phyloP scores from a whole-genome alignment of 2,329 filamentous ascomycete genomes.

The Aspergillus sp. region DNA sequence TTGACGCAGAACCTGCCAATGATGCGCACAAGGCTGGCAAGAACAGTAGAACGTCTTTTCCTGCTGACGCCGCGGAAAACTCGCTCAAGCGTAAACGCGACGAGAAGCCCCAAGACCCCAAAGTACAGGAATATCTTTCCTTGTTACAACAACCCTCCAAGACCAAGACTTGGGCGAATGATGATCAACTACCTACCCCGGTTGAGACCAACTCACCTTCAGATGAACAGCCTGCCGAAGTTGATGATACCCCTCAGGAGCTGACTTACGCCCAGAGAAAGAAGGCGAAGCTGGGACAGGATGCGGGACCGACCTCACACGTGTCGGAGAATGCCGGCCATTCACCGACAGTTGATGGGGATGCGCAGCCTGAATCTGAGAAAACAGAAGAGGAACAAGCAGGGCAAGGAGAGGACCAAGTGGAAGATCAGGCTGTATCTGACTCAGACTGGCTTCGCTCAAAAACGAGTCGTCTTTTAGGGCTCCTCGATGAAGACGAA shows the following conservation, averaged over 20 bases:
- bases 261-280: slow-evolving; percentile 49
- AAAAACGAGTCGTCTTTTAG: slow-evolving; percentile 82
- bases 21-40: slow-evolving; percentile 28
- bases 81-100: slow-evolving; percentile 48
- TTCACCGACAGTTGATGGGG: not conserved
- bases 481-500: slow-evolving; percentile 74
- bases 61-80: slow-evolving; percentile 29
- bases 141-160: slow-evolving; percentile 75
- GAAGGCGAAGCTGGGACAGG: slow-evolving; percentile 51
- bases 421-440: slow-evolving; percentile 51
- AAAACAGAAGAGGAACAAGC: slow-evolving; percentile 26
- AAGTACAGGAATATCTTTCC: slow-evolving; percentile 82
- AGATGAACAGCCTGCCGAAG: slow-evolving; percentile 29
- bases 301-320: slow-evolving; percentile 63
- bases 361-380: slow-evolving; percentile 28
- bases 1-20: slow-evolving; percentile 40
- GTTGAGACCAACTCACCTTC: slow-evolving; percentile 24
- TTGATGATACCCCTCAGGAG: slow-evolving; percentile 29
- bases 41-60: slow-evolving; percentile 28
- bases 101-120: slow-evolving; percentile 68
- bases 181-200: slow-evolving; percentile 46
- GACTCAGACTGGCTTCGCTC: slow-evolving; percentile 93
- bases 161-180: slow-evolving; percentile 66
- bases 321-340: slow-evolving; percentile 6
- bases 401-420: slow-evolving; percentile 28